These are phyloP conservation scores for Oryza officinalis DNA, from an alignment of 176 grass and related monocot genomes.

Conservation along the genomic window DNA sequence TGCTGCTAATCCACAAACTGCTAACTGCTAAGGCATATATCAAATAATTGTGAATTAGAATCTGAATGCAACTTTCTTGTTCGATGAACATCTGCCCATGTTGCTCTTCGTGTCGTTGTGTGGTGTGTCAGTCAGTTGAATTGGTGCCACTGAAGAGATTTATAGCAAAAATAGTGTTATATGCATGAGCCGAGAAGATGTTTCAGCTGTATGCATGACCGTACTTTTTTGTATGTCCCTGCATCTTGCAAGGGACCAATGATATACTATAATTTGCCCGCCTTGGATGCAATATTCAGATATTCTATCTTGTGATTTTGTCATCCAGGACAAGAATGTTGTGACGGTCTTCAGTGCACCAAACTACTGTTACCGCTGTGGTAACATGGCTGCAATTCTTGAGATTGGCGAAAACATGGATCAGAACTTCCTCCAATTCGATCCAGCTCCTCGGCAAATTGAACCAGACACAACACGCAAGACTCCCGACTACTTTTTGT, in stretches of 20 bases:
- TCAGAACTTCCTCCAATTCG: constrained; percentile 96
- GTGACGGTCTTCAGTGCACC: constrained; percentile 96
- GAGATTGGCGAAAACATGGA: constrained; percentile 97
- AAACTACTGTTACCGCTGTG: constrained; percentile 95
- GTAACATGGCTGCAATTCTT: constrained; percentile 96
- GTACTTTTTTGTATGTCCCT: not conserved
- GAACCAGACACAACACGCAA: constrained; percentile 92
- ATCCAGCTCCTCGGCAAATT: constrained; percentile 86
- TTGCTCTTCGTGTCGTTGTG: not conserved
- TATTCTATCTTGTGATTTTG: constrained; percentile 13
- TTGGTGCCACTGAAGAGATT: not conserved
- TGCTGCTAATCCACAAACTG: not conserved
- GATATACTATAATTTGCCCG: not conserved
- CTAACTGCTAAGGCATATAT: not conserved
- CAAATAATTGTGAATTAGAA: not conserved
- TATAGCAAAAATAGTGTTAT: not conserved
- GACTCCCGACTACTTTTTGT: constrained; percentile 97
- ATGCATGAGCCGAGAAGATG: not conserved
- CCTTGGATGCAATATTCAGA: not conserved
- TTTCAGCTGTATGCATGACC: not conserved
- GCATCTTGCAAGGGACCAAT: not conserved
- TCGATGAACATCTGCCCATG: not conserved
- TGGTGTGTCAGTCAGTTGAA: not conserved
- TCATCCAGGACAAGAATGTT: constrained; percentile 86
- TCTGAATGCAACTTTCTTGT: not conserved